Evolutionary conservation across 2,329 filamentous ascomycete genomes (phyloP), one percentile per base, ranked within the genome.

Genomic region (Diplodia corticola): DNA sequence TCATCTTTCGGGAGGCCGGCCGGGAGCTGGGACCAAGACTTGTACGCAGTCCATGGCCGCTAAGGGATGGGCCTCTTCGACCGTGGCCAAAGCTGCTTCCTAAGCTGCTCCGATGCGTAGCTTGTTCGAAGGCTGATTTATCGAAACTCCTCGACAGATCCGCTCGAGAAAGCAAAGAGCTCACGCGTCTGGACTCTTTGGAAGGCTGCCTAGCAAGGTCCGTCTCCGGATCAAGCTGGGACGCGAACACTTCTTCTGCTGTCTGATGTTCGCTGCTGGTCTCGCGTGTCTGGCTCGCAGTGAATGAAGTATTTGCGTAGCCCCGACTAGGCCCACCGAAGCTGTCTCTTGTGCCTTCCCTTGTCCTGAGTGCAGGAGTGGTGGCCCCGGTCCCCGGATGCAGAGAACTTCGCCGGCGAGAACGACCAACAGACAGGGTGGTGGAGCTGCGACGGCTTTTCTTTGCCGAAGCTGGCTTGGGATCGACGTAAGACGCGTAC

Each of bases 81-180:
- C 83, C 78, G 50, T 83, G 82, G 75, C 78, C 77, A 68, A 84
- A 81, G 68, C 78, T 82, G 26, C 75, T 84, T 49, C 77, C 80
- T 64, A 78, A 76, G 71, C 80, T 77, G 70, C 78, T 71, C 64
- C 79, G 73, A 61, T 75, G 77, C 78, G 81, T 71, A 79, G 86
- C 84, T 67, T 97, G 93, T 30, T 88, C 85, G 74, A 96, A 96
- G n/a, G 89, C 85, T 1, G 89, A 84, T 72, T 91, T 86, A 71
- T 96, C 93, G 70, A 94, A 91, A 17, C 90, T 95, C 10, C 91
- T 89, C 0, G 92, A 94, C 22, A 97, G 81, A 74, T 97, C 94
- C 35, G 91, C 91, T 72, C 94, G 86, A 17, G 93, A 93, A 63
- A 97, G 83, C 79, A 97, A 86, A 17, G 94, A 98, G 80, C 95